Conservation (phyloP, 371 early-diverging fungal genomes). For the Mucor indicus region DNA sequence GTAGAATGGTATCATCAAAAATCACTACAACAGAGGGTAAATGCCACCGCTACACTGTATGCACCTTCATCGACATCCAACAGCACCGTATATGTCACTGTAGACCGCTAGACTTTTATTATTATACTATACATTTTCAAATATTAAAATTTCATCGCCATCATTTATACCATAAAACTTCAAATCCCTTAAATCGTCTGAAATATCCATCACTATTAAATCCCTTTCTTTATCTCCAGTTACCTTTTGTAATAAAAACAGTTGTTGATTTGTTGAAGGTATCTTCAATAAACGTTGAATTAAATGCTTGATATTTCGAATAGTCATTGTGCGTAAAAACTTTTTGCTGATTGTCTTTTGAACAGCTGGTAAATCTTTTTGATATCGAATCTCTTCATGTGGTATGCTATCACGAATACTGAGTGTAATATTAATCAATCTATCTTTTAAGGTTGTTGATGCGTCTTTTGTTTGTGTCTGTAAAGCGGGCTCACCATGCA, state of each 20-base stretch:
- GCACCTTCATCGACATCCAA: background rate
- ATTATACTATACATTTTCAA: too few relatives aligned
- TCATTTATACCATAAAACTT: slow-evolving; percentile 33
- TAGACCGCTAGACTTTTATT: too few relatives aligned
- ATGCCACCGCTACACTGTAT: background rate
- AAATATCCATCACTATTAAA: slow-evolving; percentile 32
- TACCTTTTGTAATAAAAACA: slow-evolving; percentile 23
- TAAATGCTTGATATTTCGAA: slow-evolving; percentile 39
- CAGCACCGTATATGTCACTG: background rate
- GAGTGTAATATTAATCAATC: slow-evolving; percentile 44
- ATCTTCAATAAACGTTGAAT: slow-evolving; percentile 38
- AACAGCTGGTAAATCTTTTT: slow-evolving; percentile 13
- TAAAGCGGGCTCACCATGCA: slow-evolving; percentile 56
- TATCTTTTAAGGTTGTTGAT: slow-evolving; percentile 59
- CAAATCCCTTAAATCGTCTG: slow-evolving; percentile 43
- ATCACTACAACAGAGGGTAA: background rate
- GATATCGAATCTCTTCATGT: slow-evolving; percentile 5
- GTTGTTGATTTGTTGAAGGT: slow-evolving; percentile 27
- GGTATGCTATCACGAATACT: slow-evolving; percentile 8
- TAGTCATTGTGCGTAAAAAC: slow-evolving; percentile 44
- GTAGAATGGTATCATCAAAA: slow-evolving; percentile 26
- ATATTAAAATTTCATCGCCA: background rate
- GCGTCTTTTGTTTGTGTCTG: slow-evolving; percentile 29
- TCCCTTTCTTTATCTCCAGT: background rate
- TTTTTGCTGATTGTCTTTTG: slow-evolving; percentile 41